These are phyloP conservation scores for Hortiboletus rubellus DNA, from an alignment of 1,284 basidiomycete species.

Conservation along the genomic window DNA sequence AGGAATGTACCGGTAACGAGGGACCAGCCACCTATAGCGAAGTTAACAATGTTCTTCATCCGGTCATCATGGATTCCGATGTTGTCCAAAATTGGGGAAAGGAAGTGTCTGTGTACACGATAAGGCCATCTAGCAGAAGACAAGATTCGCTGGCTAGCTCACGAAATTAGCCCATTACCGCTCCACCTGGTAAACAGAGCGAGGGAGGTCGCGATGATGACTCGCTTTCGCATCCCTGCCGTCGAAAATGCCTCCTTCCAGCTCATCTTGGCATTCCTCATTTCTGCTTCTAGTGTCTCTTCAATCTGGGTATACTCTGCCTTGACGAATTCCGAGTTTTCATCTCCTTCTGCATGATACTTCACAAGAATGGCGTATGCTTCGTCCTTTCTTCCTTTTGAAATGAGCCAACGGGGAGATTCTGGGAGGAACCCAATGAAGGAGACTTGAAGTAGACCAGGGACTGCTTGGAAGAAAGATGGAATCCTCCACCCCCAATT, in stretches of 20 bases:
- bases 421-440: constrained; percentile 56
- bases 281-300: constrained; percentile 31
- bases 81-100: constrained; percentile 16
- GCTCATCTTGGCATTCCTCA: constrained; percentile 3
- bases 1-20: constrained; percentile 3
- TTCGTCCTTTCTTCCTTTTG: constrained; percentile 49
- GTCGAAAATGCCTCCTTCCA: constrained; percentile 9
- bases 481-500: constrained; percentile 44
- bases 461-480: constrained; percentile 45
- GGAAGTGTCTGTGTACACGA: constrained; percentile 7
- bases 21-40: constrained; percentile 4
- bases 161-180: constrained; percentile 14
- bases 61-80: constrained; percentile 20
- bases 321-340: constrained; percentile 19
- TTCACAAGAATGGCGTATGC: constrained; percentile 16
- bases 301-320: constrained; percentile 21
- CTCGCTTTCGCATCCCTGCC: constrained; percentile 7
- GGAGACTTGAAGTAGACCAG: constrained; percentile 49
- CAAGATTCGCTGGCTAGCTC: neutral
- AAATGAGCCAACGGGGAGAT: constrained; percentile 60
- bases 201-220: constrained; percentile 21
- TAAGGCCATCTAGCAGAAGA: neutral
- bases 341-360: constrained; percentile 22
- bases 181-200: constrained; percentile 50
- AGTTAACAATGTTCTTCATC: constrained; percentile 19